Conservation (phyloP, 495 filamentous ascomycete genomes). For the Aspergillus sparsus region DNA sequence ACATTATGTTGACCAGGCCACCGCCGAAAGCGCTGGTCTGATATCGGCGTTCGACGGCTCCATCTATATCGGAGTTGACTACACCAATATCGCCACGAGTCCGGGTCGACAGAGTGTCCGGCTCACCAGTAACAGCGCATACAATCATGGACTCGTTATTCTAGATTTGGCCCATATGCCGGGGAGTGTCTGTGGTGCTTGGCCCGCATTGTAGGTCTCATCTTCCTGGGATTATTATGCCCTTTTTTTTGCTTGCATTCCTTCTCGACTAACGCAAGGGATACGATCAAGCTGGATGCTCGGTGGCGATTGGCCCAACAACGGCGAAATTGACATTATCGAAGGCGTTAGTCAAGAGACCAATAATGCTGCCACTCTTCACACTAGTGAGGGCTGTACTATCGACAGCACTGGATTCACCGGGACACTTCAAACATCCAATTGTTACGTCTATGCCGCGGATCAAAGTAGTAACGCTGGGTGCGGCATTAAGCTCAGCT, state of each 20-base stretch:
- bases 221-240: no score
- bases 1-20: slow-evolving; percentile 54
- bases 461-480: slow-evolving; percentile 51
- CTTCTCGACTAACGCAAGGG: background rate
- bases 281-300: slow-evolving; percentile 47
- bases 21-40: slow-evolving; percentile 55
- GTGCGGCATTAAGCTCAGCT: slow-evolving; percentile 49
- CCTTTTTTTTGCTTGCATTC: background rate
- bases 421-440: slow-evolving; percentile 38
- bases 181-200: slow-evolving; percentile 55
- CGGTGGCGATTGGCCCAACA: slow-evolving; percentile 61
- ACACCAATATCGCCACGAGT: slow-evolving; percentile 35
- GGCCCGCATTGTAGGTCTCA: slow-evolving; percentile 59
- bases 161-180: slow-evolving; percentile 63
- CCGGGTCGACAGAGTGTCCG: slow-evolving; percentile 57
- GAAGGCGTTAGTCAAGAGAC: slow-evolving; percentile 63
- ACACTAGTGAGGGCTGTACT: slow-evolving; percentile 61
- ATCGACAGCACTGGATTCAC: slow-evolving; percentile 51
- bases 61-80: slow-evolving; percentile 47
- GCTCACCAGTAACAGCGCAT: slow-evolving; percentile 55
- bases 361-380: slow-evolving; percentile 63
- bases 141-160: slow-evolving; percentile 58
- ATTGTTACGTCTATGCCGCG: slow-evolving; percentile 57
- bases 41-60: slow-evolving; percentile 50
- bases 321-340: slow-evolving; percentile 75